Evolutionary conservation across 1,284 basidiomycete genomes (phyloP).

Genomic region (Taiwanofungus camphoratus): DNA sequence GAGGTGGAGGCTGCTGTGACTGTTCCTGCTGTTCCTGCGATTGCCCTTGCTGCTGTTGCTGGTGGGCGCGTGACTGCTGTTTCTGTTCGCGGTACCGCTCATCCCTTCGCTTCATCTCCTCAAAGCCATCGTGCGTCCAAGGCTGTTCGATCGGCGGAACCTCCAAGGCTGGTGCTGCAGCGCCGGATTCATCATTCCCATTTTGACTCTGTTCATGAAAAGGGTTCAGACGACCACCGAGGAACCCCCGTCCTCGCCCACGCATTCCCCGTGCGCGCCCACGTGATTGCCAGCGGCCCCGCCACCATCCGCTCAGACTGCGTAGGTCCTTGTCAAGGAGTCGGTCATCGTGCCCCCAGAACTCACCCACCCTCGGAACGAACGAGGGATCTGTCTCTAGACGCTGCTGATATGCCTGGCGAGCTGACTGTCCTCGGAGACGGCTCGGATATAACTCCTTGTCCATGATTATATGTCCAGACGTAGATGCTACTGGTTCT

Average conservation of each 20-base stretch:
- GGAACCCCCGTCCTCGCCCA: slow-evolving; percentile 47
- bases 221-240: slow-evolving; percentile 14
- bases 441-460: slow-evolving; percentile 25
- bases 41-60: slow-evolving; percentile 20
- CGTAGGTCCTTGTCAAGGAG: slow-evolving; percentile 69
- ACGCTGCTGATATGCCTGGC: slow-evolving; percentile 73
- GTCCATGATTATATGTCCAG: slow-evolving; percentile 10
- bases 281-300: slow-evolving; percentile 67
- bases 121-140: slow-evolving; percentile 81
- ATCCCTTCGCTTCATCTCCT: slow-evolving; percentile 73
- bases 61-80: slow-evolving; percentile 20
- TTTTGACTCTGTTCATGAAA: slow-evolving; percentile 6
- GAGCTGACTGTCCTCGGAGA: slow-evolving; percentile 50
- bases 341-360: slow-evolving; percentile 90
- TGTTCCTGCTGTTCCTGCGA: slow-evolving; percentile 21
- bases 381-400: slow-evolving; percentile 79
- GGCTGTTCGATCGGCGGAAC: slow-evolving; percentile 55
- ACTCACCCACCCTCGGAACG: slow-evolving; percentile 81
- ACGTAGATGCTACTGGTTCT: slow-evolving; percentile 26
- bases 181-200: slow-evolving; percentile 14
- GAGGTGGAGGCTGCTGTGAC: slow-evolving; percentile 21
- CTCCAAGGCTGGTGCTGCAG: slow-evolving; percentile 21
- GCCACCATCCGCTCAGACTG: slow-evolving; percentile 77
- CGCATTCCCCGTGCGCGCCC: slow-evolving; percentile 55
- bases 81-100: slow-evolving; percentile 42